Percentiles rank a stretch among this genome's conserved stretches.
These are phyloP conservation scores for Globisporangium yorkense DNA, from an alignment of 352 stramenopile species.

Conservation along the genomic window DNA sequence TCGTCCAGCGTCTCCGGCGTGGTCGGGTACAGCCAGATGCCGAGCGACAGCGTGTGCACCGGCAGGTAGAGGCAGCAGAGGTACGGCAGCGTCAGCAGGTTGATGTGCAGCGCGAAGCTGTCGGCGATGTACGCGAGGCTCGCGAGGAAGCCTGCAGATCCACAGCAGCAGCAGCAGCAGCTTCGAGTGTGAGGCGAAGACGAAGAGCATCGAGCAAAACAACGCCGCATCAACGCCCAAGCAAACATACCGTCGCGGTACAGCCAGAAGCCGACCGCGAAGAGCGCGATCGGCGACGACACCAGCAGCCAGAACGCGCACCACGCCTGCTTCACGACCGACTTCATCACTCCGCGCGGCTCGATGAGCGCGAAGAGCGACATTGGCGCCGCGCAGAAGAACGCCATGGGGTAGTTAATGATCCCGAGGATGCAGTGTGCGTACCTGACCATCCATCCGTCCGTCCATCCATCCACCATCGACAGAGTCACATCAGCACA, in stretches of 20 bases:
- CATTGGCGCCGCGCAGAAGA: slow-evolving; percentile 62
- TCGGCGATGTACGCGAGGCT: slow-evolving; percentile 25
- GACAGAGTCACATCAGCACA: too few relatives aligned
- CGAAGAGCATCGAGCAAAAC: neutral
- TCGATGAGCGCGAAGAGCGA: slow-evolving; percentile 52
- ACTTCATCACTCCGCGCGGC: slow-evolving; percentile 18
- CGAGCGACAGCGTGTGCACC: slow-evolving; percentile 58
- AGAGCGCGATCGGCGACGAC: slow-evolving; percentile 43
- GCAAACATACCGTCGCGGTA: slow-evolving; percentile 17
- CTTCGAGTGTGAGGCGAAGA: neutral
- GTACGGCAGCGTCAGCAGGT: slow-evolving; percentile 62
- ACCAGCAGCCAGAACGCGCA: slow-evolving; percentile 39
- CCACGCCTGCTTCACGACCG: slow-evolving; percentile 20
- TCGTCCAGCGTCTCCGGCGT: neutral
- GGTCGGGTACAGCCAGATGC: slow-evolving; percentile 32
- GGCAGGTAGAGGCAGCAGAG: slow-evolving; percentile 62
- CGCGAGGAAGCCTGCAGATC: slow-evolving; percentile 3
- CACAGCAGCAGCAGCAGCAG: neutral
- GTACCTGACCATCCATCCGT: slow-evolving; percentile 21
- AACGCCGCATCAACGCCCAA: neutral
- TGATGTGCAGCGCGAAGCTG: slow-evolving; percentile 43
- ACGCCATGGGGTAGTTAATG: slow-evolving; percentile 78
- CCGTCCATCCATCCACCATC: too few relatives aligned
- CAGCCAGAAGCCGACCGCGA: slow-evolving; percentile 18
- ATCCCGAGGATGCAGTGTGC: slow-evolving; percentile 70